A percentile compares a stretch with the other conserved stretches of the same genome.
Evolutionary conservation across 768 basidiomycete genomes (phyloP).

Genomic region (Neoboletus magnificus): DNA sequence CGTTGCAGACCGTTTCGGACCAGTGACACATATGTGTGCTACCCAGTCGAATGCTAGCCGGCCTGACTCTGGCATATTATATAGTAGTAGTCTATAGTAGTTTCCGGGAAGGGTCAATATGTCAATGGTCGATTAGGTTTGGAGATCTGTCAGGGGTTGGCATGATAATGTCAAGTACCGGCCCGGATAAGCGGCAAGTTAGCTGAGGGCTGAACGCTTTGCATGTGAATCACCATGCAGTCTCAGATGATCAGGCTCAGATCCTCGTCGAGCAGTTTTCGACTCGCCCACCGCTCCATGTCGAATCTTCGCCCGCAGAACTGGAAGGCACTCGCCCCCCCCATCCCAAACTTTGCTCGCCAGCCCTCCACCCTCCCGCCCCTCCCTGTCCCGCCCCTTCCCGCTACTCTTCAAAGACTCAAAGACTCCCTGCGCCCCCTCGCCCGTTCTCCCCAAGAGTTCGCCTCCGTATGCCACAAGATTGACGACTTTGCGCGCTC

Average conservation of each 20-base stretch:
- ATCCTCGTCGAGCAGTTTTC: background rate
- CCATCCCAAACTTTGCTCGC: constrained; percentile 59
- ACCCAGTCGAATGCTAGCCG: background rate
- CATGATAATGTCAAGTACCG: too few relatives aligned
- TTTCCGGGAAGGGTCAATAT: background rate
- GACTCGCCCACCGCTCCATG: constrained; percentile 16
- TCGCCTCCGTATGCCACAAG: constrained; percentile 48
- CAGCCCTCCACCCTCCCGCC: constrained; percentile 57
- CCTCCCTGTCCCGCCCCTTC: constrained; percentile 74
- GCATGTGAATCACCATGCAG: constrained; percentile 12
- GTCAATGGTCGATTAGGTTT: too few relatives aligned
- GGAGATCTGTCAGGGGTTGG: too few relatives aligned
- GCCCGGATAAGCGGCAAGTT: too few relatives aligned
- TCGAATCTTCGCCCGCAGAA: constrained; percentile 40
- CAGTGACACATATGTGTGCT: constrained; percentile 3
- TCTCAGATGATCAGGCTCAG: background rate
- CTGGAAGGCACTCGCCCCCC: constrained; percentile 75
- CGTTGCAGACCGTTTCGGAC: constrained; percentile 48
- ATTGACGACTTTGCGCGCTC: constrained; percentile 61
- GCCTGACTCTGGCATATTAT: background rate
- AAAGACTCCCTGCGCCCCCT: constrained; percentile 72
- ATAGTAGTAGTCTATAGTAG: constrained; percentile 2
- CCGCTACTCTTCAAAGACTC: constrained; percentile 62
- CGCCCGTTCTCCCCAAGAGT: constrained; percentile 61
- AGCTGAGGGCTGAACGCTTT: background rate